Percentiles rank a stretch among this genome's conserved stretches.
Evolutionary conservation across 306 rosid genomes (phyloP).

Genomic region (Gastrolobium bilobum): DNA sequence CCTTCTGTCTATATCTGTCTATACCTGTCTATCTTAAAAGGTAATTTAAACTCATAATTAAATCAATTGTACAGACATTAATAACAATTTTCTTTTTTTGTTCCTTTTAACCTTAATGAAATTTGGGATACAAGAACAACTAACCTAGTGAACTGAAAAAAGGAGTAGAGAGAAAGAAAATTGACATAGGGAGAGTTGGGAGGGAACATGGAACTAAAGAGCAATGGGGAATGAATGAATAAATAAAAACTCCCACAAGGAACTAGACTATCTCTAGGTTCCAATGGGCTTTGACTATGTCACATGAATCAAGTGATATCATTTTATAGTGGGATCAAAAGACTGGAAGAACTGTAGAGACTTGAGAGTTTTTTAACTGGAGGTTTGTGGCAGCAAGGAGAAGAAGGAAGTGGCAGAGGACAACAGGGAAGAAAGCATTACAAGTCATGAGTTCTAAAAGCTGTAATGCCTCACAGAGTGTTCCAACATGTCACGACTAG

Average conservation of each 20-base stretch:
- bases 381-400: slow-evolving; percentile 44
- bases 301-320: slow-evolving; percentile 62
- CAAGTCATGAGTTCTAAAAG: slow-evolving; percentile 61
- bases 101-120: slow-evolving; percentile 35
- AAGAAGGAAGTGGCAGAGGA: slow-evolving; percentile 52
- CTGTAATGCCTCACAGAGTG: slow-evolving; percentile 94
- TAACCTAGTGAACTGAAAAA: slow-evolving; percentile 52
- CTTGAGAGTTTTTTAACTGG: slow-evolving; percentile 49
- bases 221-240: slow-evolving; percentile 94
- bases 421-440: slow-evolving; percentile 47
- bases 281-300: slow-evolving; percentile 67
- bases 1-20: slow-evolving; percentile 53
- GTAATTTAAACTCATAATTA: slow-evolving; percentile 54
- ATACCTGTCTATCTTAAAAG: slow-evolving; percentile 49
- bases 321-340: slow-evolving; percentile 56
- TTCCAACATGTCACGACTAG: slow-evolving; percentile 88
- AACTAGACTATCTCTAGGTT: slow-evolving; percentile 74
- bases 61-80: slow-evolving; percentile 65
- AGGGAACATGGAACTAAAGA: slow-evolving; percentile 72
- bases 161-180: neutral
- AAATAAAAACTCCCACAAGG: slow-evolving; percentile 72
- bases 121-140: slow-evolving; percentile 55
- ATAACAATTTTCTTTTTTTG: neutral
- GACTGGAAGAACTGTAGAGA: slow-evolving; percentile 56
- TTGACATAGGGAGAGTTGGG: slow-evolving; percentile 55